Evolutionary conservation across 1,139 yeast species (phyloP).

Genomic region (Pichia sp.): DNA sequence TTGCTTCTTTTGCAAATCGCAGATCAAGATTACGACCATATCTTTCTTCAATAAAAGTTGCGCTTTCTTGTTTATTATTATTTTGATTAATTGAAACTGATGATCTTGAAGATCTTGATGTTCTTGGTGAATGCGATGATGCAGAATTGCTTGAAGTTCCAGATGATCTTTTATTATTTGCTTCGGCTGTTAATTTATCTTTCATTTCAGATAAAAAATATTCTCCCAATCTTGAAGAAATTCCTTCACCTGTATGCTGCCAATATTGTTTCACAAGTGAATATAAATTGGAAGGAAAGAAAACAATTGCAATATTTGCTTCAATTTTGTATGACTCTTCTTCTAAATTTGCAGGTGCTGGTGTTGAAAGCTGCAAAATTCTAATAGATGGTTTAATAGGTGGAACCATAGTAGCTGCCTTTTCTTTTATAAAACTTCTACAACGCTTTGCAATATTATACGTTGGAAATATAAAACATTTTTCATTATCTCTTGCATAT

Average conservation of each 20-base stretch:
- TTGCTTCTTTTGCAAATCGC: conserved; percentile 69
- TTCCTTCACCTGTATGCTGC: conserved; percentile 96
- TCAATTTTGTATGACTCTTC: conserved; percentile 56
- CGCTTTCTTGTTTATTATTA: conserved; percentile 42
- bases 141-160: conserved; percentile 14
- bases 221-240: conserved; percentile 84
- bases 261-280: conserved; percentile 77
- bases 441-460: conserved; percentile 78
- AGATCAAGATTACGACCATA: conserved; percentile 85
- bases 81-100: conserved; percentile 7
- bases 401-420: conserved; percentile 29
- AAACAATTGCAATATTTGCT: conserved; percentile 68
- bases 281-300: conserved; percentile 55
- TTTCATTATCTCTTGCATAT: conserved; percentile 75
- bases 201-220: conserved; percentile 64
- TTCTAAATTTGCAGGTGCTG: conserved; percentile 54
- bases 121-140: conserved; percentile 12
- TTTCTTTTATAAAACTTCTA: conserved; percentile 58
- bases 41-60: conserved; percentile 76
- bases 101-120: conserved; percentile 24
- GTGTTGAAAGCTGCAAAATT: conserved; percentile 72
- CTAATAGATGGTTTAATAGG: conserved; percentile 37
- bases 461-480: conserved; percentile 69
- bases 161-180: conserved; percentile 14
- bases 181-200: conserved; percentile 31